Evolutionary conservation across 1,284 basidiomycete genomes (phyloP).

Genomic region (Ustilago bromivora): DNA sequence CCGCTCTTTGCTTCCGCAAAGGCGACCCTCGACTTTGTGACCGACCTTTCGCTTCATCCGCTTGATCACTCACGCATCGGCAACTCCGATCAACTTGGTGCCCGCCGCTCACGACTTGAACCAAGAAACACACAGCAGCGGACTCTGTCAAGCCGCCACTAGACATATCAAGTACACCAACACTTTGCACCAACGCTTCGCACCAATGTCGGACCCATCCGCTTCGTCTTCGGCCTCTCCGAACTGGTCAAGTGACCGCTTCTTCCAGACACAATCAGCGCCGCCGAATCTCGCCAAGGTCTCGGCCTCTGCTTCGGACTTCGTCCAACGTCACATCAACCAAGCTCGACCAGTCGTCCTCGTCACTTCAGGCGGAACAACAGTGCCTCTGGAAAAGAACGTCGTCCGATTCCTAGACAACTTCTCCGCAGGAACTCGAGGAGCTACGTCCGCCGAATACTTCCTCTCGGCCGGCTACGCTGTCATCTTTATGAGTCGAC

Average conservation of each 20-base stretch:
- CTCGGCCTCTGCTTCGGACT: constrained; percentile 69
- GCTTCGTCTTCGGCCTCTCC: constrained; percentile 27
- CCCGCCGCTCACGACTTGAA: too few relatives aligned
- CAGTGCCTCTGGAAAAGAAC: constrained; percentile 66
- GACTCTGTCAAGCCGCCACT: too few relatives aligned
- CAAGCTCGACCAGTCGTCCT: constrained; percentile 84
- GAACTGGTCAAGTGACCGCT: constrained; percentile 54
- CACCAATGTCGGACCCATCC: constrained; percentile 34
- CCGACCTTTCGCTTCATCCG: neutral
- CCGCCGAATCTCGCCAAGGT: constrained; percentile 49
- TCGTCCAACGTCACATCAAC: constrained; percentile 78
- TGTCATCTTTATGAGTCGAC: constrained; percentile 97
- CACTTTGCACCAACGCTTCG: neutral
- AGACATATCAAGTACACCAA: too few relatives aligned
- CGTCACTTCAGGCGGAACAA: constrained; percentile 76
- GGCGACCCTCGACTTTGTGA: too few relatives aligned
- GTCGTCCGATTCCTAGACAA: constrained; percentile 95
- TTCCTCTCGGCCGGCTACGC: constrained; percentile 91
- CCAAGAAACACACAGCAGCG: neutral
- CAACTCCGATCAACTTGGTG: neutral
- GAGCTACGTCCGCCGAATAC: constrained; percentile 97
- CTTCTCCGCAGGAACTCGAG: constrained; percentile 97
- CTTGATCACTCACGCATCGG: neutral
- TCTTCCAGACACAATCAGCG: constrained; percentile 58
- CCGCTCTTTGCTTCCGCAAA: neutral